phyloP scores from a whole-genome alignment of 2,329 filamentous ascomycete species.

The Colletotrichum coccodes region DNA sequence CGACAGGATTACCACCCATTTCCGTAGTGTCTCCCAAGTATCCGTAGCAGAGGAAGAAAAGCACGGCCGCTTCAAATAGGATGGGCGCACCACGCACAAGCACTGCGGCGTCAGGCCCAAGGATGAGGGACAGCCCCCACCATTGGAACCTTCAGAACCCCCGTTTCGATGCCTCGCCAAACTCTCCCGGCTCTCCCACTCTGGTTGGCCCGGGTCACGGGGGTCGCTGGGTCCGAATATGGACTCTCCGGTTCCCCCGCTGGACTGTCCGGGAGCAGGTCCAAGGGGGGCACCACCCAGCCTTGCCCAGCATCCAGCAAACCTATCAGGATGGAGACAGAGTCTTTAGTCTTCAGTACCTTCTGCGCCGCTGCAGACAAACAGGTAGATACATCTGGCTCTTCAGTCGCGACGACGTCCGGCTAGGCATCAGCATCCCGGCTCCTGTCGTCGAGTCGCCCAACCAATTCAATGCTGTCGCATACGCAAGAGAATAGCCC shows the following conservation, averaged over 20 bases:
- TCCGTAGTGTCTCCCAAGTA: no score
- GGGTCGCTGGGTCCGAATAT: conserved; percentile 2
- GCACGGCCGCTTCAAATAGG: not conserved
- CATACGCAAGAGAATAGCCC: no score
- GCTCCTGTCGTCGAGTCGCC: no score
- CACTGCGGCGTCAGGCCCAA: not conserved
- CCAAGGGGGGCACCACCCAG: not conserved
- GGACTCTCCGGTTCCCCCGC: conserved; percentile 13
- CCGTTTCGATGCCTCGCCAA: not conserved
- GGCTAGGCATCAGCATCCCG: no score
- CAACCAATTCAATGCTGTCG: no score
- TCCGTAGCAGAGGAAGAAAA: no score
- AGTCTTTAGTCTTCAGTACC: not conserved
- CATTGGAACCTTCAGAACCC: not conserved
- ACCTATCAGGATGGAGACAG: not conserved
- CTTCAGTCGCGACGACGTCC: no score
- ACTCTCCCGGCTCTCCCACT: not conserved
- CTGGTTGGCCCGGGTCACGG: conserved; percentile 14
- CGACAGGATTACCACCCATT: not conserved
- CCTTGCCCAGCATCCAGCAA: not conserved
- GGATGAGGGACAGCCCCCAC: not conserved
- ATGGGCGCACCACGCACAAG: not conserved
- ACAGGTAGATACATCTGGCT: no score
- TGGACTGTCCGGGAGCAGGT: not conserved
- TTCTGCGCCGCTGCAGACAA: no score